Evolutionary conservation across 78 protist genomes (phyloP).

Genomic region (Cavenderia fasciculata): DNA sequence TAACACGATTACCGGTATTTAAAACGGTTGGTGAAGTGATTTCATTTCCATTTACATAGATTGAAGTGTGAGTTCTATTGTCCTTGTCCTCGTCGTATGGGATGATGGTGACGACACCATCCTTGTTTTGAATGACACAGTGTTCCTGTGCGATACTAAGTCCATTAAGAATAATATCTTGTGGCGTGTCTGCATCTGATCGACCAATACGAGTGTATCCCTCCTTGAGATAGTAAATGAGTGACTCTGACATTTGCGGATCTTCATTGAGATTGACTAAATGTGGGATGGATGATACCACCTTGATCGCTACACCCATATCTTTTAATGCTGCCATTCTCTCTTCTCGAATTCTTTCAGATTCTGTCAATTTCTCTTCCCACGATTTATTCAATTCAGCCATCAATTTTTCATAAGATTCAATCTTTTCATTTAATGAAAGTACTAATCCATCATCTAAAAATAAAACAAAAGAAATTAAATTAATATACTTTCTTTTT

Average conservation of each 20-base stretch:
- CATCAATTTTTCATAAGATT: conserved; percentile 64
- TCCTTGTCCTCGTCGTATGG: not conserved
- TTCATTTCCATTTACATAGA: conserved; percentile 70
- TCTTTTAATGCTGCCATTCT: conserved; percentile 73
- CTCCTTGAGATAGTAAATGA: conserved; percentile 80
- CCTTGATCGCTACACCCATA: conserved; percentile 80
- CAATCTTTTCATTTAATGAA: conserved; percentile 60
- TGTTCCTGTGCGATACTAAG: conserved; percentile 66
- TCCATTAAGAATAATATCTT: conserved; percentile 82
- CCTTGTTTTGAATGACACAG: conserved; percentile 44
- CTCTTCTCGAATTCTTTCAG: conserved; percentile 59
- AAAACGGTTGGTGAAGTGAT: conserved; percentile 35
- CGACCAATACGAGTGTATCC: conserved; percentile 75
- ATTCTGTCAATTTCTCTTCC: conserved; percentile 59
- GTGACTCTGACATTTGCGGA: conserved; percentile 86
- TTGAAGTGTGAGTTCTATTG: not conserved
- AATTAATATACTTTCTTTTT: not conserved
- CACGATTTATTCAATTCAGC: conserved; percentile 73
- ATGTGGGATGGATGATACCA: conserved; percentile 79
- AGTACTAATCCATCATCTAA: conserved; percentile 7
- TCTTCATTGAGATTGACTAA: conserved; percentile 91
- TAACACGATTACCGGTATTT: conserved; percentile 68
- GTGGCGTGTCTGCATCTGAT: conserved; percentile 60
- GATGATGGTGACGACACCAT: conserved; percentile 39
- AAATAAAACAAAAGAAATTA: not conserved